Percentiles rank a stretch among this genome's conserved stretches.
Conservation (phyloP, 176 grass and related monocot genomes). For the Cenchrus fungigraminus region DNA sequence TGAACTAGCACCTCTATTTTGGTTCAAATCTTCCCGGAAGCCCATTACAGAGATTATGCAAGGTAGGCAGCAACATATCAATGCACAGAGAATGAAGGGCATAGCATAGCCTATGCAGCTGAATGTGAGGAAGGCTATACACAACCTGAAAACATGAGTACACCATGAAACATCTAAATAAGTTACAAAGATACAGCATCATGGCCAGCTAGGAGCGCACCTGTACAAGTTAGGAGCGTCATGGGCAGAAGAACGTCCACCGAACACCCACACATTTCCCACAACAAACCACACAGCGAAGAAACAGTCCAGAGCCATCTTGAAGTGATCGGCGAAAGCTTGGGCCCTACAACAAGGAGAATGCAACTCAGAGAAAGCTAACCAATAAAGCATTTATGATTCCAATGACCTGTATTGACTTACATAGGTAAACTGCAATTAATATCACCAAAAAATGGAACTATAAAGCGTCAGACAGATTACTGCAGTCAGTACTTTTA, state of each 20-base stretch:
- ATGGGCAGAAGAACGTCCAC: slow-evolving; percentile 77
- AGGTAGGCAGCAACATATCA: slow-evolving; percentile 96
- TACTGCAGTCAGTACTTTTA: slow-evolving; percentile 5
- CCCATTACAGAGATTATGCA: slow-evolving; percentile 89
- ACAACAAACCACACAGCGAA: slow-evolving; percentile 99
- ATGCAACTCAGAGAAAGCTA: slow-evolving; percentile 14
- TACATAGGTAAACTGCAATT: not conserved
- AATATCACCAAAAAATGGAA: slow-evolving; percentile 8
- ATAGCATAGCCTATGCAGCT: slow-evolving; percentile 96
- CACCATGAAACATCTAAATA: slow-evolving; percentile 43
- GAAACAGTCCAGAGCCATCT: slow-evolving; percentile 95
- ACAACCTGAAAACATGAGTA: slow-evolving; percentile 75
- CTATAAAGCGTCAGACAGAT: slow-evolving; percentile 7
- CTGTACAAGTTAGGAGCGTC: slow-evolving; percentile 85
- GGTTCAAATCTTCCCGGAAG: slow-evolving; percentile 66
- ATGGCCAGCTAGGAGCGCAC: slow-evolving; percentile 48
- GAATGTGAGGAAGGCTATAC: slow-evolving; percentile 97
- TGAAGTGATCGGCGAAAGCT: slow-evolving; percentile 83
- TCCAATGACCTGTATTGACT: not conserved
- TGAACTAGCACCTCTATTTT: slow-evolving; percentile 73
- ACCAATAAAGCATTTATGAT: slow-evolving; percentile 6
- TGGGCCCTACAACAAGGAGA: slow-evolving; percentile 59
- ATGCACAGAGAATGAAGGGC: slow-evolving; percentile 89
- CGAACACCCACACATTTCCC: slow-evolving; percentile 97
- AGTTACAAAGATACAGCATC: slow-evolving; percentile 29